A percentile compares a stretch with the other conserved stretches of the same genome.
Conservation (phyloP, 192 early-diverging fungal species). For the Physocladia obscura region DNA sequence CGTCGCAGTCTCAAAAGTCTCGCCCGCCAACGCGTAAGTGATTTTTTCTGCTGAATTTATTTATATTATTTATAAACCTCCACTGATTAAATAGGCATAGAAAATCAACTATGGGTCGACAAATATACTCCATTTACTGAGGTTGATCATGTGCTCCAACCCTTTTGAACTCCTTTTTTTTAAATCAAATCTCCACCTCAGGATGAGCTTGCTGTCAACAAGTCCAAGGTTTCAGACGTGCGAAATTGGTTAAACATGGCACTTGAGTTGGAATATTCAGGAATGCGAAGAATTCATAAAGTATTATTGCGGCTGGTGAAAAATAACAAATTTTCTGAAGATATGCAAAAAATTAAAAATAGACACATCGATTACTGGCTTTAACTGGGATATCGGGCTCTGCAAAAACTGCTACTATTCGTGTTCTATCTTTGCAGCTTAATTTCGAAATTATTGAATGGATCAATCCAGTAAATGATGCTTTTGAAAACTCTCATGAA, state of each 20-base stretch:
- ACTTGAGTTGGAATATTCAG: not conserved
- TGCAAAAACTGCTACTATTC: constrained; percentile 45
- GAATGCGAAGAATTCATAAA: constrained; percentile 4
- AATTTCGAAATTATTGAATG: constrained; percentile 45
- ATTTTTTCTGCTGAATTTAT: no score
- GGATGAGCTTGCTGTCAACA: constrained; percentile 41
- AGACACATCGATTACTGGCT: constrained; percentile 29
- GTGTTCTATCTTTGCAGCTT: constrained; percentile 37
- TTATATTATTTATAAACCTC: no score
- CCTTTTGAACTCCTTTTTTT: not conserved
- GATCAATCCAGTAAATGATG: constrained; percentile 41
- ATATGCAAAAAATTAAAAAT: not conserved
- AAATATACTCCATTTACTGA: constrained; percentile 12
- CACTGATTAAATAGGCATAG: not conserved
- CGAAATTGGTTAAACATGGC: constrained; percentile 31
- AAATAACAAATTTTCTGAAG: not conserved
- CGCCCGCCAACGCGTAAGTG: no score
- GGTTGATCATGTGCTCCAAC: not conserved
- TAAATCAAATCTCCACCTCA: no score
- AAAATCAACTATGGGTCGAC: constrained; percentile 25
- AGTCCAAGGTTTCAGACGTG: constrained; percentile 36
- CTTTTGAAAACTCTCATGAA: not conserved
- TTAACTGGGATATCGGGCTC: constrained; percentile 49
- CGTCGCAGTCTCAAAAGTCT: no score
- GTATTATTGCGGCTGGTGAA: not conserved